Conservation (phyloP, 495 filamentous ascomycete genomes). For the Xylaria nigripes region DNA sequence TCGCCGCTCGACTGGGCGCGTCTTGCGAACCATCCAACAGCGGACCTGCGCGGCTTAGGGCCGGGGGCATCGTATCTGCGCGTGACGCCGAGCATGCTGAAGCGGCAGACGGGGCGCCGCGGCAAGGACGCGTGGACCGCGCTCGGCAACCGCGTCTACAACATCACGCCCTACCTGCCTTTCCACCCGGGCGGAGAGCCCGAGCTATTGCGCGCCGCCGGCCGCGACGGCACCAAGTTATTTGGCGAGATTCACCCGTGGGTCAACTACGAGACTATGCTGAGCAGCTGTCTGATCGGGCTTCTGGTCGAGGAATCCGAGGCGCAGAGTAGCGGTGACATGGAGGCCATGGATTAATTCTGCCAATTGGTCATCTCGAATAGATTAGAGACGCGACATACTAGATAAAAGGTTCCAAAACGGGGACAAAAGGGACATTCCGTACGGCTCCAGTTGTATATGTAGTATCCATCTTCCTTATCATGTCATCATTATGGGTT, state of each 20-base stretch:
- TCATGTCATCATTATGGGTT: not conserved
- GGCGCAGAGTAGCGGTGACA: slow-evolving; percentile 29
- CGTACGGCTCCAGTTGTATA: no score
- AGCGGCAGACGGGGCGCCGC: slow-evolving; percentile 64
- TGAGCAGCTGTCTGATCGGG: slow-evolving; percentile 77
- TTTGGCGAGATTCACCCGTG: slow-evolving; percentile 94
- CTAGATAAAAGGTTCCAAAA: not conserved
- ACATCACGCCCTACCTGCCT: slow-evolving; percentile 78
- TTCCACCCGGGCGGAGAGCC: slow-evolving; percentile 90
- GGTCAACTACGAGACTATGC: slow-evolving; percentile 96
- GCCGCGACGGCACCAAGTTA: slow-evolving; percentile 65
- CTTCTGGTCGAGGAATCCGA: slow-evolving; percentile 76
- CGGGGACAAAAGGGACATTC: not conserved
- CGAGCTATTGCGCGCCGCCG: slow-evolving; percentile 74
- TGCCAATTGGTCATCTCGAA: not conserved
- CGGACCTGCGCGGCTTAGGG: slow-evolving; percentile 56
- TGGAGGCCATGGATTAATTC: slow-evolving; percentile 64
- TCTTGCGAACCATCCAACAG: slow-evolving; percentile 54
- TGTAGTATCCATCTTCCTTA: no score
- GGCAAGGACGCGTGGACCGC: slow-evolving; percentile 84
- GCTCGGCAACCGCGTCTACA: slow-evolving; percentile 83
- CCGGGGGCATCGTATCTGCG: slow-evolving; percentile 37
- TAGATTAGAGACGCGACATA: not conserved
- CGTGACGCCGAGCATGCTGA: slow-evolving; percentile 73
- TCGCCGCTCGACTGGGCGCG: slow-evolving; percentile 94